Conservation (phyloP, 768 basidiomycete species). For the Auriscalpium microsporum region DNA sequence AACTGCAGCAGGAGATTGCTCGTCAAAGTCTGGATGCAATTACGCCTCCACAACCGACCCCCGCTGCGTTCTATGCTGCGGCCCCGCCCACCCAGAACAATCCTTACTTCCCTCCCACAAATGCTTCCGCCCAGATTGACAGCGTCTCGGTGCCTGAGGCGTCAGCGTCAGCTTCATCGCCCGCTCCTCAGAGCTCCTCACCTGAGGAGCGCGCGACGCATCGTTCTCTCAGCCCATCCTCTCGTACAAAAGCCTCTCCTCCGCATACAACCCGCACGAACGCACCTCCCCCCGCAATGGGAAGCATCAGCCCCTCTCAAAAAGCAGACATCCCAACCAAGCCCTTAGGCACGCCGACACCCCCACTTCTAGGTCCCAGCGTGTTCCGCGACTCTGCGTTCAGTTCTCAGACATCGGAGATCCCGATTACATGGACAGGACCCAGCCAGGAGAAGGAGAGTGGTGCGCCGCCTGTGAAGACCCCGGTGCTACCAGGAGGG, state of each 20-base stretch:
- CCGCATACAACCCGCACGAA: neutral
- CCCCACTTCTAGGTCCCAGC: constrained; percentile 44
- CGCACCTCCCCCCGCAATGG: neutral
- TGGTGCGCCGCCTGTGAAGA: constrained; percentile 1
- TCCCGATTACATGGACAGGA: constrained; percentile 60
- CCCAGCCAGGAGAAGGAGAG: constrained; percentile 21
- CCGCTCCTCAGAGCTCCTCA: neutral
- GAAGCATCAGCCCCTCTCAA: constrained; percentile 5
- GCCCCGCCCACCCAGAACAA: constrained; percentile 1
- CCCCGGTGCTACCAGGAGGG: constrained; percentile 12
- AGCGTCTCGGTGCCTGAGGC: constrained; percentile 1
- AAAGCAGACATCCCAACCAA: constrained; percentile 16
- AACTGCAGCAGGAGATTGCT: constrained; percentile 11
- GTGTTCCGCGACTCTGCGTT: constrained; percentile 63
- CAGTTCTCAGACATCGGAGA: constrained; percentile 40
- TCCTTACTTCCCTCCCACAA: constrained; percentile 1
- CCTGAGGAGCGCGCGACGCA: neutral
- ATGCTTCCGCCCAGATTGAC: neutral
- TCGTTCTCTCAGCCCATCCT: neutral
- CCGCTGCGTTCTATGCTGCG: neutral
- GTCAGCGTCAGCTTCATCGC: neutral
- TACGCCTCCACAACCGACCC: constrained; percentile 18
- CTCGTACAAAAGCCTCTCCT: neutral
- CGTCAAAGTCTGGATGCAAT: neutral
- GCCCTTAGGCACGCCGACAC: constrained; percentile 22